Evolutionary conservation across 1,284 basidiomycete genomes (phyloP).

Genomic region (Anthracocystis walkeri): DNA sequence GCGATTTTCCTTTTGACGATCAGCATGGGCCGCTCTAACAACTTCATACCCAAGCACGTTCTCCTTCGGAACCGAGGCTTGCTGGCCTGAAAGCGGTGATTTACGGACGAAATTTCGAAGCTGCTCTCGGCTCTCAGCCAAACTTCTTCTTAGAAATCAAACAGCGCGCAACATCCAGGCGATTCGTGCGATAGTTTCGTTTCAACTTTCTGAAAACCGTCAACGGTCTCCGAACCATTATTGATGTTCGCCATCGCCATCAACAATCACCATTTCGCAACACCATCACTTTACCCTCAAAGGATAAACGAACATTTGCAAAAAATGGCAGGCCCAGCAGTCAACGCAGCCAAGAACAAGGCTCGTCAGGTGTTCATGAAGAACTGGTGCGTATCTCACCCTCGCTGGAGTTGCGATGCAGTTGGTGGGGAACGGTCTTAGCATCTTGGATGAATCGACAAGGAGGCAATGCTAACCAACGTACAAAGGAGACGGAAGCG

Average conservation of each 20-base stretch:
- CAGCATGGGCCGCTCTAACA: too few species aligned
- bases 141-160: not conserved
- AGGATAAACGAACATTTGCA: not conserved
- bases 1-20: too few species aligned
- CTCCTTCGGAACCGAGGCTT: not conserved
- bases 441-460: not conserved
- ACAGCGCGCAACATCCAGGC: not conserved
- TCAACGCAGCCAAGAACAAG: slow-evolving; percentile 56
- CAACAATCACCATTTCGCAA: not conserved
- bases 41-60: too few species aligned
- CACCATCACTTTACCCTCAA: slow-evolving; percentile 3
- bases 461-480: too few species aligned
- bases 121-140: not conserved
- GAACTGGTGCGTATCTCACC: slow-evolving; percentile 57
- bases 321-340: slow-evolving; percentile 50
- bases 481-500: too few species aligned
- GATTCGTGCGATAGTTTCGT: not conserved
- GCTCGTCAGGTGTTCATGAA: slow-evolving; percentile 58
- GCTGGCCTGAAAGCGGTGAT: not conserved
- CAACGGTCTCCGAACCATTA: too few species aligned
- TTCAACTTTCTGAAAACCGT: too few species aligned
- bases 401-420: not conserved
- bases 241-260: not conserved
- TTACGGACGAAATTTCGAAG: not conserved
- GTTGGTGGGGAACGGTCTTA: not conserved